Evolutionary conservation across 164 flowering plant species (phyloP).

Genomic region (Umbilicus rupestris): DNA sequence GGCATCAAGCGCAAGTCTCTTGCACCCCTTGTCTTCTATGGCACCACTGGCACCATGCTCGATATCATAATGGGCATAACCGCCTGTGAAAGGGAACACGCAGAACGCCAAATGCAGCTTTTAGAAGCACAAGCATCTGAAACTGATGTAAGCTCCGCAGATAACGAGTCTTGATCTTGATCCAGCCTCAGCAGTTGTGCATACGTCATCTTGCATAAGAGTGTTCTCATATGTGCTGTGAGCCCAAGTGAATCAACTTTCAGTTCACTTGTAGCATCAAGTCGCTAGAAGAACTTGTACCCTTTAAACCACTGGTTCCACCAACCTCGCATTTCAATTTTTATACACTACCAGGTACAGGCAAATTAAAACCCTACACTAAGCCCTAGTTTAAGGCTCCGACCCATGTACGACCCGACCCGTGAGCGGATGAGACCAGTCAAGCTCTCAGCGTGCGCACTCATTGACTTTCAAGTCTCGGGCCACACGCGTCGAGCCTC

Average conservation of each 20-base stretch:
- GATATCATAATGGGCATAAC: constrained; percentile 90
- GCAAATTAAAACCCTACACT: background rate
- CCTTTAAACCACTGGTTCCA: too few species aligned
- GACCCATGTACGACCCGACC: background rate
- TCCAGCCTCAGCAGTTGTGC: background rate
- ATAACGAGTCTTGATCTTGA: background rate
- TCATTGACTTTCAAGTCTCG: background rate
- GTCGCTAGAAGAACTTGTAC: background rate
- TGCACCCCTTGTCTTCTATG: constrained; percentile 93
- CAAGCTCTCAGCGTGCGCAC: background rate
- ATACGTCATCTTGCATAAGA: background rate
- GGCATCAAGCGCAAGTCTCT: constrained; percentile 83
- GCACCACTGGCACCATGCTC: constrained; percentile 96
- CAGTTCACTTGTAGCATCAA: background rate
- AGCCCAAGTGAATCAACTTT: too few species aligned
- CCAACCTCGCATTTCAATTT: background rate
- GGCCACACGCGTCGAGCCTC: constrained; percentile 2
- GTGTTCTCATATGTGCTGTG: background rate
- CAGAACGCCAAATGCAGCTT: constrained; percentile 85
- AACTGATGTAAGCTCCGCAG: background rate
- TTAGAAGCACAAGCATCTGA: constrained; percentile 35
- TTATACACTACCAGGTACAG: background rate
- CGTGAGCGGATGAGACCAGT: background rate
- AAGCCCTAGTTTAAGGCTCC: background rate
- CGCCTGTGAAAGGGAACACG: constrained; percentile 89